phyloP scores from a whole-genome alignment of 306 rosid genomes.

The Hippophae tibetana region DNA sequence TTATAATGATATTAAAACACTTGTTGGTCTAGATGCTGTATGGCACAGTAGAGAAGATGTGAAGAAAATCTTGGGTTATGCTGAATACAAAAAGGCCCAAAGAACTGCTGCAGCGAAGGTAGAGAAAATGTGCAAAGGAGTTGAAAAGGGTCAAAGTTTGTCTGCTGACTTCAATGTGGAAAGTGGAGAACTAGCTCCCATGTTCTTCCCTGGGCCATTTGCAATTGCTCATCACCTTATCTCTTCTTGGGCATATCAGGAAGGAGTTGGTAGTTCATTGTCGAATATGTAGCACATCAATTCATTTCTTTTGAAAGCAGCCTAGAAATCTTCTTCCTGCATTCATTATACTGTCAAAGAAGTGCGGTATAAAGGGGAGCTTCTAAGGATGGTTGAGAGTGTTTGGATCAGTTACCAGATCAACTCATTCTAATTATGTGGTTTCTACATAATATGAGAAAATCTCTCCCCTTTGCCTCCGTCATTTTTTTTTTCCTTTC shows the following conservation, averaged over 20 bases:
- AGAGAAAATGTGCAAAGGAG: slow-evolving; percentile 70
- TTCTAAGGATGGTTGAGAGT: background rate
- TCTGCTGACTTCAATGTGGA: slow-evolving; percentile 60
- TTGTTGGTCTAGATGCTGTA: slow-evolving; percentile 16
- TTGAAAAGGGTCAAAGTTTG: slow-evolving; percentile 47
- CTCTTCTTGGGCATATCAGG: slow-evolving; percentile 66
- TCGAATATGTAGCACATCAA: slow-evolving; percentile 24
- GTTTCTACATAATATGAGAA: too few species aligned
- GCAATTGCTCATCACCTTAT: slow-evolving; percentile 85
- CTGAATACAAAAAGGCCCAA: slow-evolving; percentile 73
- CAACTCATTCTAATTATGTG: too few species aligned
- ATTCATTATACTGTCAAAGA: background rate
- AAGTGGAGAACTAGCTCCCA: slow-evolving; percentile 58
- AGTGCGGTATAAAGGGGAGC: background rate
- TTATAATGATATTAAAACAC: background rate
- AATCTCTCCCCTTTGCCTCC: too few species aligned
- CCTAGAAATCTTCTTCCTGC: slow-evolving; percentile 3
- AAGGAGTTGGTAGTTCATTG: slow-evolving; percentile 25
- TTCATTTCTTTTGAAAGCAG: slow-evolving; percentile 17
- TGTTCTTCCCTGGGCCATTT: slow-evolving; percentile 81
- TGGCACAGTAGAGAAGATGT: slow-evolving; percentile 77
- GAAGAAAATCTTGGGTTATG: slow-evolving; percentile 43
- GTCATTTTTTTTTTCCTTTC: too few species aligned
- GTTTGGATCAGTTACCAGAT: background rate
- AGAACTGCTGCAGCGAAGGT: slow-evolving; percentile 55